These are phyloP conservation scores for Aspergillus neoniger DNA, from an alignment of 2,329 filamentous ascomycete genomes.

Conservation along the genomic window DNA sequence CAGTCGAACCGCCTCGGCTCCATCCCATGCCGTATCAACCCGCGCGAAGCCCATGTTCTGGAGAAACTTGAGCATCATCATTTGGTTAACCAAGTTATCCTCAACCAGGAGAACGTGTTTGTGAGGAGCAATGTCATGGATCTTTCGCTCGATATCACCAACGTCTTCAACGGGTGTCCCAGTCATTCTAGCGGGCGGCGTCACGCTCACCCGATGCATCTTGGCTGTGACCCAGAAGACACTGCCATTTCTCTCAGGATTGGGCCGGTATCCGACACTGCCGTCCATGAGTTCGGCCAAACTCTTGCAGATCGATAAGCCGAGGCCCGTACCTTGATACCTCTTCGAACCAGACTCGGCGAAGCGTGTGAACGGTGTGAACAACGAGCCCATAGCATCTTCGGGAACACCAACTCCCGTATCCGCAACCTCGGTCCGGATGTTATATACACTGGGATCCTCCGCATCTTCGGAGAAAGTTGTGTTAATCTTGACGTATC, in stretches of 20 bases:
- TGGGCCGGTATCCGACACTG: constrained; percentile 49
- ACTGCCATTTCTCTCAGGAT: constrained; percentile 51
- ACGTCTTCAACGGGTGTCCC: constrained; percentile 13
- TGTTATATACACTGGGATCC: constrained; percentile 41
- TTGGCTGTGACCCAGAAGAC: constrained; percentile 56
- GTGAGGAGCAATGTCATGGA: constrained; percentile 41
- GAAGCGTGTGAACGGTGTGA: constrained; percentile 59
- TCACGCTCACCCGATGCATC: constrained; percentile 42
- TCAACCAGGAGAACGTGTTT: constrained; percentile 48
- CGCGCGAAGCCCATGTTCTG: constrained; percentile 44
- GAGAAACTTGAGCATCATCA: constrained; percentile 43
- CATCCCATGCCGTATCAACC: constrained; percentile 48
- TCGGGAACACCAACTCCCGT: constrained; percentile 57
- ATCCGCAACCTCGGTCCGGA: constrained; percentile 57
- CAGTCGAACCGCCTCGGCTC: constrained; percentile 46
- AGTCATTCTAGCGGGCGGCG: constrained; percentile 31
- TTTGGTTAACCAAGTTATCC: constrained; percentile 48
- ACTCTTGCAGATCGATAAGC: constrained; percentile 60
- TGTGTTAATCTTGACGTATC: constrained; percentile 52
- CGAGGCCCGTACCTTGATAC: constrained; percentile 59
- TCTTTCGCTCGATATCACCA: constrained; percentile 28
- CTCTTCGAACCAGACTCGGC: constrained; percentile 56
- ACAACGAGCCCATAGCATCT: constrained; percentile 50
- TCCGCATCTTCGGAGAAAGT: constrained; percentile 46
- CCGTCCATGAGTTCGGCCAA: constrained; percentile 60